Conservation (phyloP, 176 grass and related monocot species). For the Aegilops tauschii region DNA sequence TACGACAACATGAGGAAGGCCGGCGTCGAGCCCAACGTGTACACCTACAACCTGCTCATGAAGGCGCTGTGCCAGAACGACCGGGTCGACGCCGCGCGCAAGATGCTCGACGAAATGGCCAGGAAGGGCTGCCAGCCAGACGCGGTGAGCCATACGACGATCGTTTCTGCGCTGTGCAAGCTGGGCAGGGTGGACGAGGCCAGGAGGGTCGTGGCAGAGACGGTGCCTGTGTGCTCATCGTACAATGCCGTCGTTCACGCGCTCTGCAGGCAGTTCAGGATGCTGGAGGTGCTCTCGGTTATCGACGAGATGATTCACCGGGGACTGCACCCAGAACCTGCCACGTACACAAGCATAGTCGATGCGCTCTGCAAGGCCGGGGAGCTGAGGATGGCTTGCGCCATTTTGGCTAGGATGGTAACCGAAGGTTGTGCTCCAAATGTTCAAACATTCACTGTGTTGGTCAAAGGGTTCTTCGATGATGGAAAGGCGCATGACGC, state of each 20-base stretch:
- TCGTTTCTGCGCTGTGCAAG: slow-evolving; percentile 66
- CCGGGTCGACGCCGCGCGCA: slow-evolving; percentile 53
- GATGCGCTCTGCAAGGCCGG: slow-evolving; percentile 43
- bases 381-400: slow-evolving; percentile 49
- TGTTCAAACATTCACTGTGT: slow-evolving; percentile 51
- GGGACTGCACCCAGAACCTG: slow-evolving; percentile 44
- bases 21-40: slow-evolving; percentile 59
- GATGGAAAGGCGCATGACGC: slow-evolving; percentile 48
- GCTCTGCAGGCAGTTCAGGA: slow-evolving; percentile 50
- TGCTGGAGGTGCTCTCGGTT: slow-evolving; percentile 41
- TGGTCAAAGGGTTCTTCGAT: slow-evolving; percentile 60
- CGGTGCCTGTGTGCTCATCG: slow-evolving; percentile 22
- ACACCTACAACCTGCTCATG: slow-evolving; percentile 84
- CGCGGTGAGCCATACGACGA: slow-evolving; percentile 59
- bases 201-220: slow-evolving; percentile 36
- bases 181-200: slow-evolving; percentile 59
- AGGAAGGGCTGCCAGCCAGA: slow-evolving; percentile 68
- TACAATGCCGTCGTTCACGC: slow-evolving; percentile 62
- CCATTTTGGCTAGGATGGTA: slow-evolving; percentile 80
- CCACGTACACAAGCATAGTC: slow-evolving; percentile 70
- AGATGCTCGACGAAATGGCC: slow-evolving; percentile 77
- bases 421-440: slow-evolving; percentile 55
- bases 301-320: slow-evolving; percentile 54
- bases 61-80: slow-evolving; percentile 83
- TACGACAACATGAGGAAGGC: slow-evolving; percentile 69